Evolutionary conservation across 768 basidiomycete species (phyloP), one percentile per base, ranked within the genome.

Genomic region (Phaeolepiota aurea): DNA sequence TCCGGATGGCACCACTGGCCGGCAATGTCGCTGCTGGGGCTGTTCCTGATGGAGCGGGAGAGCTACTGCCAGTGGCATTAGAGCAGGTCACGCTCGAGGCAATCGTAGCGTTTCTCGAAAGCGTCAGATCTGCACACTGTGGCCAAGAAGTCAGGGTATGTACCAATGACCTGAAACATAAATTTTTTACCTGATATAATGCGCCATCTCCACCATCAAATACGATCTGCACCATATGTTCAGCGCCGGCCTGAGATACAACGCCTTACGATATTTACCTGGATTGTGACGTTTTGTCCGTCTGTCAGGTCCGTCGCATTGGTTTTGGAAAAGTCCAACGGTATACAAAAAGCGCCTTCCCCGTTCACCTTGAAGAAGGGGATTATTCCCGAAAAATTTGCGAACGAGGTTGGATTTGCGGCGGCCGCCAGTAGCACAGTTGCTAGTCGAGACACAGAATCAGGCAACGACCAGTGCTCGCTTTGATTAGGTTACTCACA

Each of bases 51-150:
- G 47, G 41, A 5, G 43, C 41, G n/a, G 53, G 51, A 1, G 53
- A 42, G 22, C 50, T 58, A 37, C 45, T 38, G 41, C 52, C 45
- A 32, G 61, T 64, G 20, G 57, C 59, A 46, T 68, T 65, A 9
- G 49, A 45, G 48, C 68, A 69, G 33, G 55, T 53, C 21, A 64
- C 53, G 41, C 63, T 69, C 22, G 70, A 61, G 1, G 78, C 68
- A 21, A 77, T 61, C 13, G 64, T 70, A 46, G 66, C 66, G 51
- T 56, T 70, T 14, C 63, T 70, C 31, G 78, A 71, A 21, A 93
- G 63, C 14, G 80, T 79, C 49, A 92, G 57, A 60, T 92, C 90
- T 25, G 89, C 72, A 54, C 88, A 92, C 83, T 90, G 52, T 10
- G 37, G 38, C 37, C 7, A 37, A 12, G 38, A 30, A 7, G 12